These are phyloP conservation scores for Pseudoneurospora amorphoporcata DNA, from an alignment of 495 filamentous ascomycete genomes.

Conservation along the genomic window DNA sequence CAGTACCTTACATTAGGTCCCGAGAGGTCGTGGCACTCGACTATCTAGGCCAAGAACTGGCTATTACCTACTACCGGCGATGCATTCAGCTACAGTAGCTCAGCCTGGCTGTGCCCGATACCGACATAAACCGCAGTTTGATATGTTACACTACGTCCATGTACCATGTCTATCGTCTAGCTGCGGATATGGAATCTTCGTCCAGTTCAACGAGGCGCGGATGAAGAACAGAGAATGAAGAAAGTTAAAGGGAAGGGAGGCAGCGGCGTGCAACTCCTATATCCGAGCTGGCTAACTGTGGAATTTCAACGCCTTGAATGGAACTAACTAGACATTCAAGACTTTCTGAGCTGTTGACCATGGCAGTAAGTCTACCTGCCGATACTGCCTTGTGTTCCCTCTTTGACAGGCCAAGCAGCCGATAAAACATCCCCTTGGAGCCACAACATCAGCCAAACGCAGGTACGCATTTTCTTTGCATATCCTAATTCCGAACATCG, in stretches of 20 bases:
- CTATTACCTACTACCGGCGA: neutral
- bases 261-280: neutral
- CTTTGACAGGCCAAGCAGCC: neutral
- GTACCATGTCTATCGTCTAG: neutral
- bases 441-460: neutral
- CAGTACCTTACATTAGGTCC: neutral
- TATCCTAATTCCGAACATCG: neutral
- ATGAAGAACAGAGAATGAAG: neutral
- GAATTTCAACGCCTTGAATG: neutral
- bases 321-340: neutral
- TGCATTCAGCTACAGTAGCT: neutral
- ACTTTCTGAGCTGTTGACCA: neutral
- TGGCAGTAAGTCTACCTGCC: neutral
- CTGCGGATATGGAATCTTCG: neutral
- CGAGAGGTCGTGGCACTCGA: neutral
- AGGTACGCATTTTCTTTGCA: neutral
- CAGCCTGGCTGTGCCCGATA: neutral
- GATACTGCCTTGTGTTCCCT: neutral
- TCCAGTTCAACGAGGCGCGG: neutral
- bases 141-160: neutral
- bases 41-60: neutral
- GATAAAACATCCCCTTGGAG: neutral
- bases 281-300: neutral
- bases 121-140: neutral
- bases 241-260: neutral